These are phyloP conservation scores for Colletotrichum sublineola DNA, from an alignment of 2,329 filamentous ascomycete species.

Conservation along the genomic window DNA sequence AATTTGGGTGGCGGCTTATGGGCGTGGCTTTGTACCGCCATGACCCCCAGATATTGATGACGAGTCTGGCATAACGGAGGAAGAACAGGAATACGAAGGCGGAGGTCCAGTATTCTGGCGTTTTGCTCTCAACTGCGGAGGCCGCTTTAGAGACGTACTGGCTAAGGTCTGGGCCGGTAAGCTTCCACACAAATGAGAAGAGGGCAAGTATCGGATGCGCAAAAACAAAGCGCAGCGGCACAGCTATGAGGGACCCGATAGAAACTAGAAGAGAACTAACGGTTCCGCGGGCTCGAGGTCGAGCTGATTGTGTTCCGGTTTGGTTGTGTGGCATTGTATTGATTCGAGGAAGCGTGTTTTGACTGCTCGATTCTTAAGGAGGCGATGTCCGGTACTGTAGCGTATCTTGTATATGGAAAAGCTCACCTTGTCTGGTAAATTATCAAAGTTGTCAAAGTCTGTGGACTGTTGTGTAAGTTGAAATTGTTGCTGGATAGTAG, in stretches of 20 bases:
- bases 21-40: constrained; percentile 55
- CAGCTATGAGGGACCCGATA: not conserved
- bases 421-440: not conserved
- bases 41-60: constrained; percentile 14
- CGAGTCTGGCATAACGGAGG: constrained; percentile 21
- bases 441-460: not conserved
- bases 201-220: not conserved
- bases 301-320: not conserved
- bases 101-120: constrained; percentile 4
- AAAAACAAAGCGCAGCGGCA: not conserved
- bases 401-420: not conserved
- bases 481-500: not conserved
- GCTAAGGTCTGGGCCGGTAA: too few species aligned
- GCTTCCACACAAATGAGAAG: not conserved
- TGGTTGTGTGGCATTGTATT: not conserved
- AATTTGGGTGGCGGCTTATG: constrained; percentile 47
- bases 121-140: not conserved
- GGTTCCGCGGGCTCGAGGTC: not conserved
- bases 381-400: not conserved
- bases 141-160: not conserved
- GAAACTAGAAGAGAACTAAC: too few species aligned
- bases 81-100: constrained; percentile 7
- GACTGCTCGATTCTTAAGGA: not conserved
- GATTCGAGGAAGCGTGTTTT: not conserved
- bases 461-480: not conserved